These are phyloP conservation scores for Fusarium nodosum DNA, from an alignment of 2,329 filamentous ascomycete genomes.

Conservation along the genomic window DNA sequence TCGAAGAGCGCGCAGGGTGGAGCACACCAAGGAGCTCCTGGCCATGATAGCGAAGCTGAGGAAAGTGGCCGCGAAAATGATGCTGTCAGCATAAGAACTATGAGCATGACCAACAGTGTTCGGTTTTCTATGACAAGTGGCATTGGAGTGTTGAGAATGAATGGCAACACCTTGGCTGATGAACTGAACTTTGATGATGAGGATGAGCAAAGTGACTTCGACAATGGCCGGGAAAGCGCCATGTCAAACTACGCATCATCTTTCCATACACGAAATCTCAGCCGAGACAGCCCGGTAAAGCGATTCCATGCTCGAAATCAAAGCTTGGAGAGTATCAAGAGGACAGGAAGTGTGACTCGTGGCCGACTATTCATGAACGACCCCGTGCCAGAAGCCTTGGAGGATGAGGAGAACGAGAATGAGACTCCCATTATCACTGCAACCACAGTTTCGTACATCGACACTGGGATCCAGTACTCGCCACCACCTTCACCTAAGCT, in stretches of 20 bases:
- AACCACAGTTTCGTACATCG: slow-evolving; percentile 71
- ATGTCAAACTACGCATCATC: slow-evolving; percentile 63
- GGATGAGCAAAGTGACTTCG: slow-evolving; percentile 79
- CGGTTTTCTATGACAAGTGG: slow-evolving; percentile 79
- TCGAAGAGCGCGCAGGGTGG: slow-evolving; percentile 56
- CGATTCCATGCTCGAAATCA: slow-evolving; percentile 67
- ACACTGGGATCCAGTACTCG: slow-evolving; percentile 85
- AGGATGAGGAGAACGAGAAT: slow-evolving; percentile 69
- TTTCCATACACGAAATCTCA: slow-evolving; percentile 66
- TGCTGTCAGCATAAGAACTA: slow-evolving; percentile 76
- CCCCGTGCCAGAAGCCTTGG: slow-evolving; percentile 67
- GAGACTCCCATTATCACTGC: slow-evolving; percentile 51
- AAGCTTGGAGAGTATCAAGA: slow-evolving; percentile 70
- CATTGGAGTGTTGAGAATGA: slow-evolving; percentile 67
- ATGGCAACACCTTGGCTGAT: slow-evolving; percentile 85
- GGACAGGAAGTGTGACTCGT: slow-evolving; percentile 67
- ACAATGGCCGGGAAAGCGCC: slow-evolving; percentile 72
- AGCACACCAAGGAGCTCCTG: slow-evolving; percentile 46
- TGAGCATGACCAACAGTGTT: slow-evolving; percentile 79
- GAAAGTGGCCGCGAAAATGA: slow-evolving; percentile 76
- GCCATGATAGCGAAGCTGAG: slow-evolving; percentile 70
- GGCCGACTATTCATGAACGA: slow-evolving; percentile 68
- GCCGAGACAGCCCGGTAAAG: slow-evolving; percentile 67
- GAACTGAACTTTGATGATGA: slow-evolving; percentile 90
- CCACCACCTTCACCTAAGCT: slow-evolving; percentile 80